Base-by-base conservation (phyloP, 805 yeast species). In the Ogataea saltuana region DNA sequence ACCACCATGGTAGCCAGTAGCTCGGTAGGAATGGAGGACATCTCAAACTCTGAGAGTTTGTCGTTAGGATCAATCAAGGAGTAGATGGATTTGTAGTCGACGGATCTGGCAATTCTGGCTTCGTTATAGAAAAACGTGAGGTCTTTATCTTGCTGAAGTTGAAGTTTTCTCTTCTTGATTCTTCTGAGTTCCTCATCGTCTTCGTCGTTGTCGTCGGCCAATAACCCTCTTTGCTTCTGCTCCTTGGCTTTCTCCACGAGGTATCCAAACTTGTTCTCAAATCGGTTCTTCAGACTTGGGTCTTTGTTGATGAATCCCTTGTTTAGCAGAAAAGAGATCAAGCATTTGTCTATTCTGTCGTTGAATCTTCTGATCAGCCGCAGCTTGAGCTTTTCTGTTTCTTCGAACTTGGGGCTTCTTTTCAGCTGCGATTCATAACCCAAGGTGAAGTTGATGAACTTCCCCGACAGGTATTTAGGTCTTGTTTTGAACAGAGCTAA, bases 41-140 rank as follows among this genome's bases (percentile, higher is more conserved):
- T 76, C 60, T 91, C 91, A 58, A 88, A 84, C n/a, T 53, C 39
- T 28, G 74, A 73, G 45, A 87, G 67, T 38, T 82, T 81, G 56
- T 83, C 80, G 30, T 69, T 64, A 23, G 80, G 68, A 29, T 77
- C 80, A 11, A 85, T 81, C 45, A 91, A 71, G 20, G 83, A 77
- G 60, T 78, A 93, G 31, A 90, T 66, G 12, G 81, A 69, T 39
- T 83, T 75, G 60, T 83, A 87, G n/a, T 72, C 63, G 41, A 65
- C 63, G 44, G 66, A 67, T 25, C 67, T 61, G 1, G 77, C 68
- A 6, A 45, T 61, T 44, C 34, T 68, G 49, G 47, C 56, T 31
- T 58, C 60, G 44, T 64, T 61, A 31, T 54, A 63, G 41, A 60
- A 65, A 20, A 42, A 32, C 10, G 46, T 37, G 7, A 44, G 34